Evolutionary conservation across 257 asterid genomes (phyloP).

Genomic region (Solanum pimpinellifolium): DNA sequence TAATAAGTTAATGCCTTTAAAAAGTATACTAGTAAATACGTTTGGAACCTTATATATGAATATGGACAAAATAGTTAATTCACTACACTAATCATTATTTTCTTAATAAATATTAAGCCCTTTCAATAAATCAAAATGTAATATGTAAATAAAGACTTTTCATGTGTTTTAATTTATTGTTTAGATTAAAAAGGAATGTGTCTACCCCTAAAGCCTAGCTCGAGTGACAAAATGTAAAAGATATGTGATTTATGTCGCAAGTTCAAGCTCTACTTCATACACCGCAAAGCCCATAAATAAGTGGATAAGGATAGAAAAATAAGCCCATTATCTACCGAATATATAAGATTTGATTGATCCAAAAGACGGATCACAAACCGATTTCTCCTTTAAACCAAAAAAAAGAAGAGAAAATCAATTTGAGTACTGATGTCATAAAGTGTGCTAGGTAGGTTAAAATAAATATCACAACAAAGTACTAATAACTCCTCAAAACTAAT

Average conservation of each 20-base stretch:
- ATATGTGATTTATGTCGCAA: neutral
- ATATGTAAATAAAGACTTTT: neutral
- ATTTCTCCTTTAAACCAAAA: neutral
- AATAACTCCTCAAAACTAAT: neutral
- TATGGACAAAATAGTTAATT: no score
- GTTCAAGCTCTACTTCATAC: neutral
- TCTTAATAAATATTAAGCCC: neutral
- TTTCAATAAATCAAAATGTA: no score
- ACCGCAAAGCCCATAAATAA: neutral
- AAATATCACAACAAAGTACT: neutral
- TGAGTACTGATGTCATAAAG: neutral
- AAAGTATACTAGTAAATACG: no score
- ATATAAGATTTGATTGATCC: neutral
- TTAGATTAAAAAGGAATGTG: neutral
- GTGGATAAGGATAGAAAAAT: rapidly evolving
- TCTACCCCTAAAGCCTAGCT: neutral
- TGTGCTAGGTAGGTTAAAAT: neutral
- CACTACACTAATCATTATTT: neutral
- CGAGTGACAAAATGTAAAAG: neutral
- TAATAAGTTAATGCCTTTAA: no score
- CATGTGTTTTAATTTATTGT: neutral
- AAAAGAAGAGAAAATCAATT: rapidly evolving
- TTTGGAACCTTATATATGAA: neutral
- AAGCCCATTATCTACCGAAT: neutral
- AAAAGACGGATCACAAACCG: neutral